Evolutionary conservation across 805 yeast genomes (phyloP).

Genomic region (Komagataella pastoris): DNA sequence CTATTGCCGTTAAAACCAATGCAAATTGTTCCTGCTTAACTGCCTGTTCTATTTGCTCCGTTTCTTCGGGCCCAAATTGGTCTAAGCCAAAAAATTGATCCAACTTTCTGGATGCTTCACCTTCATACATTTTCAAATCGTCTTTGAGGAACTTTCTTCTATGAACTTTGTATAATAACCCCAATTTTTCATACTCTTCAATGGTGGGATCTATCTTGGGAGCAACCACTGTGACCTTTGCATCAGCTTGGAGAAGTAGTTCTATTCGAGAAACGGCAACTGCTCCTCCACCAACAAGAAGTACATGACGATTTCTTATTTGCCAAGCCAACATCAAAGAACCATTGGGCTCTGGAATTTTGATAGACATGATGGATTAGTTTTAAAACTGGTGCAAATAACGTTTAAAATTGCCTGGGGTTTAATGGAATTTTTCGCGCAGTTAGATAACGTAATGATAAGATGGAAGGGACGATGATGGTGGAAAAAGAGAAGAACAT

Average conservation of each 20-base stretch:
- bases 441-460: neutral
- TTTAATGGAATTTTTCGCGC: neutral
- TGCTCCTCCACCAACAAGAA: slow-evolving; percentile 69
- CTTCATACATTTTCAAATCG: slow-evolving; percentile 40
- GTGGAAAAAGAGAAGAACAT: no score
- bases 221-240: slow-evolving; percentile 52
- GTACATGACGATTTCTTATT: slow-evolving; percentile 44
- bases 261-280: slow-evolving; percentile 63
- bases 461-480: neutral
- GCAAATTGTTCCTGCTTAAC: slow-evolving; percentile 33
- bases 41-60: slow-evolving; percentile 18
- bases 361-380: neutral
- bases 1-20: slow-evolving; percentile 62
- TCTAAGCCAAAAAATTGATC: slow-evolving; percentile 4
- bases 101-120: slow-evolving; percentile 3
- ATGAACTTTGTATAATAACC: slow-evolving; percentile 27
- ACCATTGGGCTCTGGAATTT: slow-evolving; percentile 25
- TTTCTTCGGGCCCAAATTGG: slow-evolving; percentile 14
- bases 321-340: slow-evolving; percentile 68
- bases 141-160: slow-evolving; percentile 28
- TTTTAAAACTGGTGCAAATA: neutral
- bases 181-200: slow-evolving; percentile 19
- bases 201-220: slow-evolving; percentile 23
- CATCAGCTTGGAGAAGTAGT: slow-evolving; percentile 57
- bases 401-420: neutral